Conservation (phyloP, 345 rosid species). For the Citrus glauca region DNA sequence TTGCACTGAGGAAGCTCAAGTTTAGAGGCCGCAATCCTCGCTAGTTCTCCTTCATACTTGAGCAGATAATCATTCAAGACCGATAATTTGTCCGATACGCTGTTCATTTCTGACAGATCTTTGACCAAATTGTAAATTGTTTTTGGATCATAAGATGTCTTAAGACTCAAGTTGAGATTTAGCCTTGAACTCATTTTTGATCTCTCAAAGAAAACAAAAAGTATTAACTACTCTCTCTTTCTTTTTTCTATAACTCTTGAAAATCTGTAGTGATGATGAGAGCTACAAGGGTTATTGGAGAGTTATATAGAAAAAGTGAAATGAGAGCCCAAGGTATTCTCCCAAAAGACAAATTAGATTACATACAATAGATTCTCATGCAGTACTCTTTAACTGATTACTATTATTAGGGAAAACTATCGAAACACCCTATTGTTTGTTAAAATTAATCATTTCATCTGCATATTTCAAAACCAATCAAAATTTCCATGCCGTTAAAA, state of each 20-base stretch:
- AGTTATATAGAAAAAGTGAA: background rate
- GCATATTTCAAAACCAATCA: background rate
- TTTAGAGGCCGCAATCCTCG: background rate
- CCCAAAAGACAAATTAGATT: background rate
- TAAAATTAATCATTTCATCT: too few relatives aligned
- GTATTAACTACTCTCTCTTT: background rate
- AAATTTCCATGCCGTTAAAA: background rate
- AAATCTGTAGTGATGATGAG: background rate
- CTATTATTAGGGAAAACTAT: too few relatives aligned
- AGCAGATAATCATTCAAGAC: constrained; percentile 19
- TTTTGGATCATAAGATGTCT: constrained; percentile 10
- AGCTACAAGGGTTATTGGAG: background rate
- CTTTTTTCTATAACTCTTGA: background rate
- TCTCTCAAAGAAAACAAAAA: background rate
- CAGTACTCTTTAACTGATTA: background rate
- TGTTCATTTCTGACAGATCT: constrained; percentile 19
- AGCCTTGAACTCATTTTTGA: background rate
- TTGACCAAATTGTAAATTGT: constrained; percentile 5
- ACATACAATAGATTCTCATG: constrained; percentile 1
- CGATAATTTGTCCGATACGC: background rate
- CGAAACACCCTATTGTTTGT: too few relatives aligned
- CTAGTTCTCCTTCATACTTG: constrained; percentile 16
- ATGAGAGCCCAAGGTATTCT: background rate
- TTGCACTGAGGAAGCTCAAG: constrained; percentile 19
- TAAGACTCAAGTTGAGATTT: constrained; percentile 15